Conservation (phyloP, 805 yeast genomes). For the Yarrowia keelungensis region DNA sequence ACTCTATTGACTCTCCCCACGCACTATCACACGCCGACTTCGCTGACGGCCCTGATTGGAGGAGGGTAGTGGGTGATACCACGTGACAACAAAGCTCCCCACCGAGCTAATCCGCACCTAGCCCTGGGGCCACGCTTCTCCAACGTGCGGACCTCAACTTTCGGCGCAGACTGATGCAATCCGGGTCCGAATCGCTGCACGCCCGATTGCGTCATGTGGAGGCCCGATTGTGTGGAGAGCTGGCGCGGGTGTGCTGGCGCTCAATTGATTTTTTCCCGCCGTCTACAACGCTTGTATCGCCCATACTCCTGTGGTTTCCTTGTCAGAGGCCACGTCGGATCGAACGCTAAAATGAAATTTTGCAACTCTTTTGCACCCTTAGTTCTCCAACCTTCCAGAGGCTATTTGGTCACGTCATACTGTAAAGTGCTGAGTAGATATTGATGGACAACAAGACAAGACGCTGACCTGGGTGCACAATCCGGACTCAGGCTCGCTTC, state of each 20-base stretch:
- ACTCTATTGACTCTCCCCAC: slow-evolving; percentile 15
- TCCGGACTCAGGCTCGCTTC: neutral
- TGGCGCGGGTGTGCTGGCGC: too few species aligned
- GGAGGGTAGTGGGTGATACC: slow-evolving; percentile 5
- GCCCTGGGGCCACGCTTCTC: neutral
- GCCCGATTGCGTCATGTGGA: slow-evolving; percentile 2
- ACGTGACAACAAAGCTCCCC: slow-evolving; percentile 37
- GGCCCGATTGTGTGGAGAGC: too few species aligned
- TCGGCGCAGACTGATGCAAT: slow-evolving; percentile 2
- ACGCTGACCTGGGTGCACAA: neutral
- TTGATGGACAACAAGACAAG: too few species aligned
- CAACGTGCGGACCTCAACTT: neutral
- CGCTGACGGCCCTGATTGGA: slow-evolving; percentile 31
- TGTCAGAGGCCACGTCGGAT: slow-evolving; percentile 3
- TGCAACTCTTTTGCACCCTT: neutral
- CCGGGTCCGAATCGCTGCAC: slow-evolving; percentile 25
- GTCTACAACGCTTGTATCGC: too few species aligned
- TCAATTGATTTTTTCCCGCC: too few species aligned
- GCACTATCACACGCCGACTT: slow-evolving; percentile 35
- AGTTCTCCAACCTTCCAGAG: slow-evolving; percentile 33
- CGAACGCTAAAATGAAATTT: slow-evolving; percentile 36
- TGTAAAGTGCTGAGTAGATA: neutral
- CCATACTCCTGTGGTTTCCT: neutral
- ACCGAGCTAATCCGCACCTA: neutral
- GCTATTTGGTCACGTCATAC: slow-evolving; percentile 14